Percentiles rank a stretch among this genome's conserved stretches.
These are phyloP conservation scores for Luvunga scandens DNA, from an alignment of 345 rosid species.

Conservation along the genomic window DNA sequence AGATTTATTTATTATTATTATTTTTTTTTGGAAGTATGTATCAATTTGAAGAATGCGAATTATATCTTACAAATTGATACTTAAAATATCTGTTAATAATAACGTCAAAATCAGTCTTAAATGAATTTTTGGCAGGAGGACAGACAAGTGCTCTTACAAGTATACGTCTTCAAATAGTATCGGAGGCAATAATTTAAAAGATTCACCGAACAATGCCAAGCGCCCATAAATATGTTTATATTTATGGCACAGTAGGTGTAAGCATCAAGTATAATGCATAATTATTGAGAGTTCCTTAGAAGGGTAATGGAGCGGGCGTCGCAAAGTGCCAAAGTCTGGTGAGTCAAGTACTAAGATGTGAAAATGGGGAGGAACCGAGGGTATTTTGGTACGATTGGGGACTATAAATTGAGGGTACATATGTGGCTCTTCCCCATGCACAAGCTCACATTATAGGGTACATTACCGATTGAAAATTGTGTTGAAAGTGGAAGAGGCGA, in stretches of 20 bases:
- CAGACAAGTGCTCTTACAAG: neutral
- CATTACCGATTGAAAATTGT: slow-evolving; percentile 30
- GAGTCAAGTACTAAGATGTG: neutral
- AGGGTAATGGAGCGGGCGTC: neutral
- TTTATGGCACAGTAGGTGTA: neutral
- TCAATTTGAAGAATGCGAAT: too few relatives aligned
- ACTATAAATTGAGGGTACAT: slow-evolving; percentile 32
- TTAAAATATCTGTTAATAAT: neutral
- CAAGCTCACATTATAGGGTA: neutral
- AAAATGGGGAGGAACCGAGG: slow-evolving; percentile 16
- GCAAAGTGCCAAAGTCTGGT: neutral
- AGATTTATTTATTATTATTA: too few relatives aligned
- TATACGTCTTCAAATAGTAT: neutral
- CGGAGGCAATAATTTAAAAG: neutral
- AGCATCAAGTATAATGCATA: neutral
- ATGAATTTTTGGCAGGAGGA: neutral
- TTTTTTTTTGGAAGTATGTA: neutral
- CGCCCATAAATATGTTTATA: neutral
- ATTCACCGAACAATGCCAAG: neutral
- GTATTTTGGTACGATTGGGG: slow-evolving; percentile 13
- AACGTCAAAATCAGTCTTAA: neutral
- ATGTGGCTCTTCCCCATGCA: slow-evolving; percentile 24
- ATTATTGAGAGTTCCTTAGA: neutral
- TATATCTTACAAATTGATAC: too few relatives aligned
- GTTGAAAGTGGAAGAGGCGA: slow-evolving; percentile 50